Conservation (phyloP, 2,329 filamentous ascomycete species). For the Incumbomyces delicatus region DNA sequence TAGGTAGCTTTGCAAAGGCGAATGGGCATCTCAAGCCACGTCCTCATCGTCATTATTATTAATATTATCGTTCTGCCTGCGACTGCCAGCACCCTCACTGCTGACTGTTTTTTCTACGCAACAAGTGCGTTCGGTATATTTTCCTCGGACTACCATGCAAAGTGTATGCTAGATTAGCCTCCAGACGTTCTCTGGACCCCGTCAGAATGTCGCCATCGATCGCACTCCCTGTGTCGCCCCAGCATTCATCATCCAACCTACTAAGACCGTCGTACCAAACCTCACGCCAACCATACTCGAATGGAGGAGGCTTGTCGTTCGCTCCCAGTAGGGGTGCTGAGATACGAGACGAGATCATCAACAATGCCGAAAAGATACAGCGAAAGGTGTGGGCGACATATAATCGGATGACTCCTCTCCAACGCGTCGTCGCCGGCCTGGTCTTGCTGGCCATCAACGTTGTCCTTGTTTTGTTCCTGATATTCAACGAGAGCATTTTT, state of each 20-base stretch:
- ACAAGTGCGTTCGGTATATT: too few species aligned
- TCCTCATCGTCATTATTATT: too few species aligned
- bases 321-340: background rate
- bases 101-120: too few species aligned
- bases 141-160: background rate
- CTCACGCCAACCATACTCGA: background rate
- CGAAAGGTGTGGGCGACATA: conserved; percentile 27
- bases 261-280: conserved; percentile 23
- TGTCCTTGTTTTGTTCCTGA: conserved; percentile 57
- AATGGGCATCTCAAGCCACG: too few species aligned
- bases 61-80: too few species aligned
- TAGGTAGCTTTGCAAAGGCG: too few species aligned
- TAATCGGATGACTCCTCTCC: conserved; percentile 39
- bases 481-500: conserved; percentile 76
- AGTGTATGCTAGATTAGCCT: background rate
- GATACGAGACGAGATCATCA: conserved; percentile 29
- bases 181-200: background rate
- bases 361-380: conserved; percentile 27
- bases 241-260: conserved; percentile 26
- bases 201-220: conserved; percentile 4
- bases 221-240: conserved; percentile 23
- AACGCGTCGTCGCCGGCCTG: conserved; percentile 50
- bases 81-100: too few species aligned
- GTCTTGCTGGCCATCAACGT: conserved; percentile 44
- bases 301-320: background rate